phyloP scores from a whole-genome alignment of 2,329 filamentous ascomycete species.

The Gaeumannomyces tritici region DNA sequence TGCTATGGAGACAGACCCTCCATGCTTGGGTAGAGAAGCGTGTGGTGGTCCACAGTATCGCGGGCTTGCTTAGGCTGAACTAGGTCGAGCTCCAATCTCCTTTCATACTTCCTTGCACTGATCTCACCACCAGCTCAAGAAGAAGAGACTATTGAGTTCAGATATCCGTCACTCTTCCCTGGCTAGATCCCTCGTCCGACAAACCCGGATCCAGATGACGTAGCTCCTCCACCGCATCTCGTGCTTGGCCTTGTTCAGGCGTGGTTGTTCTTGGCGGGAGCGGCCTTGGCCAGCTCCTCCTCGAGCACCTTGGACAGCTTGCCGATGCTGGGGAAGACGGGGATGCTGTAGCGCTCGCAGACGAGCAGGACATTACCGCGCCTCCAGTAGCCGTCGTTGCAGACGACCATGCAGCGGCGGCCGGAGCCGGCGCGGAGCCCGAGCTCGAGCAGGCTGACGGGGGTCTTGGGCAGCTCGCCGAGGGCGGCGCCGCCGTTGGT shows the following conservation, averaged over 20 bases:
- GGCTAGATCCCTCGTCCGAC: too few species aligned
- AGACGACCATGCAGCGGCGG: slow-evolving; percentile 41
- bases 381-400: slow-evolving; percentile 41
- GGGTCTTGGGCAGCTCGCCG: background rate
- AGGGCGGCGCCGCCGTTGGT: background rate
- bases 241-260: background rate
- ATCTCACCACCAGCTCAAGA: too few species aligned
- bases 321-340: slow-evolving; percentile 29
- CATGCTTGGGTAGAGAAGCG: too few species aligned
- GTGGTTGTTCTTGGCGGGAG: too few species aligned
- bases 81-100: too few species aligned
- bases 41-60: too few species aligned
- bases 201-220: too few species aligned
- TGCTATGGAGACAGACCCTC: too few species aligned
- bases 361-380: slow-evolving; percentile 52
- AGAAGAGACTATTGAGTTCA: too few species aligned
- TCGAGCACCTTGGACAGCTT: slow-evolving; percentile 19
- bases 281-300: background rate
- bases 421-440: slow-evolving; percentile 35
- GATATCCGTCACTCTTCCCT: too few species aligned
- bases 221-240: background rate
- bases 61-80: too few species aligned
- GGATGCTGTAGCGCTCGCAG: slow-evolving; percentile 36
- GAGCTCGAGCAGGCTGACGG: slow-evolving; percentile 40
- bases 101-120: too few species aligned